Evolutionary conservation across 768 basidiomycete species (phyloP).

Genomic region (Crucibulum laeve): DNA sequence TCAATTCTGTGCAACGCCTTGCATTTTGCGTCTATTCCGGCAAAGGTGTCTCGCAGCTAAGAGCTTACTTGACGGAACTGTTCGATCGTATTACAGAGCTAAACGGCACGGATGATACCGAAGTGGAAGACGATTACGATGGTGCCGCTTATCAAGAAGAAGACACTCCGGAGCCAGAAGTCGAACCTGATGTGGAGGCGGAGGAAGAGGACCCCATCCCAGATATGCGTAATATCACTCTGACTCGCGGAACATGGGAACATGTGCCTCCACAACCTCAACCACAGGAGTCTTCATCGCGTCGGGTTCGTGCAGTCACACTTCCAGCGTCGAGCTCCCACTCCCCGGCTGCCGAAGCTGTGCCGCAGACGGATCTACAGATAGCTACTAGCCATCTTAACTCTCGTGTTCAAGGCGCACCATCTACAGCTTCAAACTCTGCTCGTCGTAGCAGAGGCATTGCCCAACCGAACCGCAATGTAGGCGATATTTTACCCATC

Average conservation of each 20-base stretch:
- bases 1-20: constrained; percentile 81
- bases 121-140: constrained; percentile 61
- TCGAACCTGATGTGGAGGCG: constrained; percentile 23
- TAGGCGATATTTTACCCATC: constrained; percentile 52
- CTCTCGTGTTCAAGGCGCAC: constrained; percentile 25
- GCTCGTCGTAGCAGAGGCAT: constrained; percentile 38
- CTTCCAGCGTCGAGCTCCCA: no score
- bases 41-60: constrained; percentile 79
- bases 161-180: constrained; percentile 41
- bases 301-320: constrained; percentile 29
- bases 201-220: constrained; percentile 26
- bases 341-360: no score
- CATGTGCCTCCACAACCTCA: constrained; percentile 17
- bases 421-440: constrained; percentile 24
- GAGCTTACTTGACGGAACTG: constrained; percentile 71
- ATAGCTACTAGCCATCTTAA: constrained; percentile 30
- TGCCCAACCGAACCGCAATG: constrained; percentile 20
- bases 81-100: constrained; percentile 74
- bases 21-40: constrained; percentile 98
- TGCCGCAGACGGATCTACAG: constrained; percentile 28
- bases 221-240: constrained; percentile 19
- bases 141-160: constrained; percentile 48
- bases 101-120: constrained; percentile 65
- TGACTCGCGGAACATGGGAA: constrained; percentile 6
- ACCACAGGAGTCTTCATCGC: constrained; percentile 29